Evolutionary conservation across 1,284 basidiomycete genomes (phyloP).

Genomic region (Boletellus sp.): DNA sequence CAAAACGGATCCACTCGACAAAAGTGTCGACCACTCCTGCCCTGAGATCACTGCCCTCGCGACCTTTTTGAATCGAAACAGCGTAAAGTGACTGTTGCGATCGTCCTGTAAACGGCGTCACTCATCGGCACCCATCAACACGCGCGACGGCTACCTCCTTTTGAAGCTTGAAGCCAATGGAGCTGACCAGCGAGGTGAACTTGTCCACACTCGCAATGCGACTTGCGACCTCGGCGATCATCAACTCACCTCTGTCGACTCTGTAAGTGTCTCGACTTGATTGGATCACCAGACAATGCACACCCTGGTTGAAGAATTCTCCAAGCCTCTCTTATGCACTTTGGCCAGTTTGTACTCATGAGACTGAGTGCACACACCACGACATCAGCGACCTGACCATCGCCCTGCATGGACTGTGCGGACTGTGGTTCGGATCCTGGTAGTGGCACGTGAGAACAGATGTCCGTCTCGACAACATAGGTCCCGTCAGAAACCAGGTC

Average conservation of each 20-base stretch:
- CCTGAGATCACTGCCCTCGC: constrained; percentile 46
- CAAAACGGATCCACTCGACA: constrained; percentile 61
- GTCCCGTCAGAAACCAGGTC: constrained; percentile 74
- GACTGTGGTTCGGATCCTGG: constrained; percentile 71
- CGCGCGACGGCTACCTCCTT: constrained; percentile 54
- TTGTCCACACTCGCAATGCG: constrained; percentile 72
- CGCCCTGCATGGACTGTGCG: constrained; percentile 42
- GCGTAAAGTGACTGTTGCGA: constrained; percentile 83
- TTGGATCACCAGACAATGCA: constrained; percentile 32
- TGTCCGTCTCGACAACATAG: constrained; percentile 80
- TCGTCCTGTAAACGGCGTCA: constrained; percentile 53
- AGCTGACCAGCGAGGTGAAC: constrained; percentile 72
- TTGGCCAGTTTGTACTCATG: constrained; percentile 97
- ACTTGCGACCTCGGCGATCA: constrained; percentile 95
- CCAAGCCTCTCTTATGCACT: constrained; percentile 86
- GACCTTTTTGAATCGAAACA: constrained; percentile 82
- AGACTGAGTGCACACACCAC: constrained; percentile 92
- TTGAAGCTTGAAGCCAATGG: constrained; percentile 78
- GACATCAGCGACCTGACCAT: constrained; percentile 82
- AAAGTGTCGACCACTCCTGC: constrained; percentile 63
- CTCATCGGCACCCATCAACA: not conserved
- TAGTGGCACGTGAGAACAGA: constrained; percentile 69
- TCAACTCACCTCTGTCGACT: constrained; percentile 71
- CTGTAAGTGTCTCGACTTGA: constrained; percentile 7
- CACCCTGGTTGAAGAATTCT: constrained; percentile 80